Evolutionary conservation across 2,329 filamentous ascomycete genomes (phyloP).

Genomic region (Blastomyces gilchristii): DNA sequence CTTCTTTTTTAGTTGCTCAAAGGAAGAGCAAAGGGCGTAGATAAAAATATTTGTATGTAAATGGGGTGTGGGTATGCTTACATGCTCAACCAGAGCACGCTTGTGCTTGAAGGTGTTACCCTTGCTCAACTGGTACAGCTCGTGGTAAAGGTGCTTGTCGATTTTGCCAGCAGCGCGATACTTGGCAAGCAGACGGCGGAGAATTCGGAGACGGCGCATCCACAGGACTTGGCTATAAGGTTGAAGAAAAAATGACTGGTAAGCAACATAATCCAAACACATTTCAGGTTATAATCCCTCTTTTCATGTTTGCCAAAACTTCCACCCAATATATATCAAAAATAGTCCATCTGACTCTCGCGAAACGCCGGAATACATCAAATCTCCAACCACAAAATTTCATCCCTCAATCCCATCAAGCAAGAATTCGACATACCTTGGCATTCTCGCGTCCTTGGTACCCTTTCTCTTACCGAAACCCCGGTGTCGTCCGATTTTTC

Average conservation of each 20-base stretch:
- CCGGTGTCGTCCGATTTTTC: constrained; percentile 93
- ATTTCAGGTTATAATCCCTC: background rate
- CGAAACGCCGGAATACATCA: background rate
- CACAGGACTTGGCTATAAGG: constrained; percentile 77
- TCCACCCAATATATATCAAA: background rate
- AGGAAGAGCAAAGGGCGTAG: background rate
- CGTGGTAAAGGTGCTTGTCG: constrained; percentile 99
- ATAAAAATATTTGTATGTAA: background rate
- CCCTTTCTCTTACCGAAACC: constrained; percentile 99
- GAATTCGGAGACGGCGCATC: constrained; percentile 99
- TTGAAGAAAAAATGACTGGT: constrained; percentile 25
- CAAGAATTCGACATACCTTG: constrained; percentile 55
- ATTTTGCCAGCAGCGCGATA: constrained; percentile 99
- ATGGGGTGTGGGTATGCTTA: constrained; percentile 45
- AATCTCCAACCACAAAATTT: background rate
- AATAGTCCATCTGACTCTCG: background rate
- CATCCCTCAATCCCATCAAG: background rate
- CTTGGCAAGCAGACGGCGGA: constrained; percentile 98
- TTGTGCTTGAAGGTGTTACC: constrained; percentile 99
- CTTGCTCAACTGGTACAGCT: constrained; percentile 99
- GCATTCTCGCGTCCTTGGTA: constrained; percentile 99
- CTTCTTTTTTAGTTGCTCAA: background rate
- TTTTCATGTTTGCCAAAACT: background rate
- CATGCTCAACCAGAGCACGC: constrained; percentile 98
- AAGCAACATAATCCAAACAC: background rate